These are phyloP conservation scores for Scedosporium minutisporum DNA, from an alignment of 2,329 filamentous ascomycete genomes.

Conservation along the genomic window DNA sequence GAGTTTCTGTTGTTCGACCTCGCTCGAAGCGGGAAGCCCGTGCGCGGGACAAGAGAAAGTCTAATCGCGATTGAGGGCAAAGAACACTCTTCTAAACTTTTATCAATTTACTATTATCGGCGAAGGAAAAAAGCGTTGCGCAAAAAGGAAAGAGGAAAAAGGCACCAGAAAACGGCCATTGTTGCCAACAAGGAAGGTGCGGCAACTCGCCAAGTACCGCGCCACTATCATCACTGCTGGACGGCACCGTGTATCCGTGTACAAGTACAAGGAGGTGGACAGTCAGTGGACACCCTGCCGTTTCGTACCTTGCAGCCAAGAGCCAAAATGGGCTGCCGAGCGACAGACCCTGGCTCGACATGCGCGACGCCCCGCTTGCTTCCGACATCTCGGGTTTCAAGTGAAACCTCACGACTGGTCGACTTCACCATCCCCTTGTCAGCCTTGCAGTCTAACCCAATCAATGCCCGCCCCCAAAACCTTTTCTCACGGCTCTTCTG, in stretches of 20 bases:
- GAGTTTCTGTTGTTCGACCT: background rate
- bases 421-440: conserved; percentile 14
- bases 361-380: background rate
- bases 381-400: conserved; percentile 38
- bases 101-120: too few relatives aligned
- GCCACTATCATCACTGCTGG: background rate
- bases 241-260: background rate
- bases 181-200: background rate
- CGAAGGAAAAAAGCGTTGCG: background rate
- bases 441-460: conserved; percentile 24
- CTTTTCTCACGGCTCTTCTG: conserved; percentile 10
- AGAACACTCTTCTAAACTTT: too few relatives aligned
- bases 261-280: too few relatives aligned
- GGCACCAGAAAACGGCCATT: background rate
- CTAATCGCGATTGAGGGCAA: background rate
- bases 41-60: background rate
- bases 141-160: background rate
- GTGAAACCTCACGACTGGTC: conserved; percentile 26
- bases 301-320: conserved; percentile 1
- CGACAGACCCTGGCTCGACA: background rate
- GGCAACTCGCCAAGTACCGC: too few relatives aligned
- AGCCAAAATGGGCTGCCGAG: background rate
- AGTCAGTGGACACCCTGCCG: background rate
- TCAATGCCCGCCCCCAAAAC: conserved; percentile 11
- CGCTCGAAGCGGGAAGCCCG: background rate